Percentiles rank a stretch among this genome's conserved stretches.
Conservation (phyloP, 169 alveolate species). For the Cystoisospora suis region DNA sequence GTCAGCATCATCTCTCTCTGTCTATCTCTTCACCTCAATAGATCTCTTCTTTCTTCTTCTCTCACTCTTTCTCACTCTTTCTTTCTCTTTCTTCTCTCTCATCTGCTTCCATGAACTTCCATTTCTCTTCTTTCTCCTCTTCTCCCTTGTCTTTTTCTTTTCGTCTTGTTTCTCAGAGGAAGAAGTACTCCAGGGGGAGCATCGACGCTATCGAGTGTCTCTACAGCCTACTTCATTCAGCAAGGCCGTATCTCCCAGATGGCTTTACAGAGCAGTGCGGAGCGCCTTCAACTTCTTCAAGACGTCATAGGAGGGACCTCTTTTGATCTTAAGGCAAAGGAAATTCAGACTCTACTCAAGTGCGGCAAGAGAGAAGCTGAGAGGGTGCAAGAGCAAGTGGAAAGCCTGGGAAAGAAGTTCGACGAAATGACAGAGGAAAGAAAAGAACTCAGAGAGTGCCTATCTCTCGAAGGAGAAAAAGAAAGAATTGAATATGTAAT, state of each 20-base stretch:
- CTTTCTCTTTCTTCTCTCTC: not conserved
- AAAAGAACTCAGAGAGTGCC: not conserved
- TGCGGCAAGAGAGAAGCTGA: not conserved
- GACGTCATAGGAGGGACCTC: slow-evolving; percentile 1
- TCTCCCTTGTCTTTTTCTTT: not conserved
- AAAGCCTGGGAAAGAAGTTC: not conserved
- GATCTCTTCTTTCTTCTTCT: not conserved
- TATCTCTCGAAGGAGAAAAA: not conserved
- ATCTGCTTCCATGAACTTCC: not conserved
- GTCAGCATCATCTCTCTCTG: not conserved
- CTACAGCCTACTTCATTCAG: slow-evolving; percentile 1
- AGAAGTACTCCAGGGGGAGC: not conserved
- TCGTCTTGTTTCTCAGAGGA: not conserved
- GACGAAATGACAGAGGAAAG: not conserved
- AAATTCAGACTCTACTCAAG: not conserved
- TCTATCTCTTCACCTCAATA: not conserved
- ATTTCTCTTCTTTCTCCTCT: not conserved
- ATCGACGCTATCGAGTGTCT: not conserved
- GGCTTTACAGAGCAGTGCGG: slow-evolving; percentile 18
- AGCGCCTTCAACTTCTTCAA: slow-evolving; percentile 4
- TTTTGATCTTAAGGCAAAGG: not conserved
- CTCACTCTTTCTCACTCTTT: not conserved
- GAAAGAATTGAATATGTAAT: not conserved
- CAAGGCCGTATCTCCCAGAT: slow-evolving; percentile 7
- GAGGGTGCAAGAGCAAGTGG: not conserved